phyloP scores from a whole-genome alignment of 2,329 filamentous ascomycete genomes.

The Phialophora verrucosa region DNA sequence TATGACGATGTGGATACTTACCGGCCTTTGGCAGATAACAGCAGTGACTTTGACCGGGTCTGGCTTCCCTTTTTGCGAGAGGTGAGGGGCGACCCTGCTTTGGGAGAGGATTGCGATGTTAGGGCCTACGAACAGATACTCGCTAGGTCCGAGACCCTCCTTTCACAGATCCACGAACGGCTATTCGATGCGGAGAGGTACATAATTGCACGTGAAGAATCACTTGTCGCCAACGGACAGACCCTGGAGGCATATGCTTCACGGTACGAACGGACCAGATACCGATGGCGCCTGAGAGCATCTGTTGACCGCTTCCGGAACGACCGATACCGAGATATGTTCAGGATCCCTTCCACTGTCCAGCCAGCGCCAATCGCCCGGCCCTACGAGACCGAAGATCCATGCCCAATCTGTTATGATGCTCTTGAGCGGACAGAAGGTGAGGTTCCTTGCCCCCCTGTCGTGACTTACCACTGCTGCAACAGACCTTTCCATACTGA shows the following conservation, averaged over 20 bases:
- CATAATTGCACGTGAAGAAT: neutral
- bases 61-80: neutral
- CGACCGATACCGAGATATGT: neutral
- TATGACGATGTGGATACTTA: no score
- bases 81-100: neutral
- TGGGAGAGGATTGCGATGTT: neutral
- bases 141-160: neutral
- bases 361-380: neutral
- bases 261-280: neutral
- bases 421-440: neutral
- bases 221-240: neutral
- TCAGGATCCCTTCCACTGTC: neutral
- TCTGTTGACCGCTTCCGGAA: neutral
- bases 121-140: no score
- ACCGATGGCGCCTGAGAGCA: neutral
- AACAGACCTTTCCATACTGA: neutral
- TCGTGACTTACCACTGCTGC: conserved; percentile 1
- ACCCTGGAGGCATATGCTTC: neutral
- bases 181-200: neutral
- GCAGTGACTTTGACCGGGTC: neutral
- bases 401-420: neutral
- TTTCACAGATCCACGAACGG: neutral
- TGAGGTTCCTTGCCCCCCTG: neutral
- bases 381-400: neutral
- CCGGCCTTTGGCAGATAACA: neutral